These are phyloP conservation scores for Penicillium sp. DNA, from an alignment of 2,329 filamentous ascomycete genomes.

Conservation along the genomic window DNA sequence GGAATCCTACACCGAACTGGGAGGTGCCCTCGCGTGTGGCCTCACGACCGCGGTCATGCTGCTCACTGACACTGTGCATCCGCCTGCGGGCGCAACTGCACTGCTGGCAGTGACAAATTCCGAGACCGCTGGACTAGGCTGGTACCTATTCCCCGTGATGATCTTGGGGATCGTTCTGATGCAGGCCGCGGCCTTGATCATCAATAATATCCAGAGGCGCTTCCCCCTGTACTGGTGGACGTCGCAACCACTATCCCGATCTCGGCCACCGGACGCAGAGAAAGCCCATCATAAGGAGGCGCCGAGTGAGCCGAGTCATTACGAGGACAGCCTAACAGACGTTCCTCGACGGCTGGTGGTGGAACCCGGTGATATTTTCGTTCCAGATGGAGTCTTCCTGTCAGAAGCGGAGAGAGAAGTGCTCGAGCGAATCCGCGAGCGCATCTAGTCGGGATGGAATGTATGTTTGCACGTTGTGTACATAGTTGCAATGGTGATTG, in stretches of 20 bases:
- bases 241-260: conserved; percentile 27
- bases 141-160: conserved; percentile 64
- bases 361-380: conserved; percentile 27
- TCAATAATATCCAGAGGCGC: conserved; percentile 67
- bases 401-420: conserved; percentile 33
- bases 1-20: conserved; percentile 60
- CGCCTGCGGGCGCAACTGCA: conserved; percentile 71
- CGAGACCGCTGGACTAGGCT: conserved; percentile 54
- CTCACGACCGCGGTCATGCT: conserved; percentile 63
- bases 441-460: conserved; percentile 18
- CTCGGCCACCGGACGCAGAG: conserved; percentile 19
- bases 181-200: conserved; percentile 58
- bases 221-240: conserved; percentile 69
- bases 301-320: conserved; percentile 17
- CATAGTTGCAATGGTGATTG: too few relatives aligned
- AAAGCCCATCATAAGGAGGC: conserved; percentile 17
- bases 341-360: conserved; percentile 31
- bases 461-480: too few relatives aligned
- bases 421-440: conserved; percentile 34
- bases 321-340: conserved; percentile 25
- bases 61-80: conserved; percentile 69
- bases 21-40: conserved; percentile 64
- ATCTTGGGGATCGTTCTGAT: conserved; percentile 61
- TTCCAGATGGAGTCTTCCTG: conserved; percentile 36
- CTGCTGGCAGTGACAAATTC: conserved; percentile 61